phyloP scores from a whole-genome alignment of 306 rosid genomes.

The Quercus glauca region DNA sequence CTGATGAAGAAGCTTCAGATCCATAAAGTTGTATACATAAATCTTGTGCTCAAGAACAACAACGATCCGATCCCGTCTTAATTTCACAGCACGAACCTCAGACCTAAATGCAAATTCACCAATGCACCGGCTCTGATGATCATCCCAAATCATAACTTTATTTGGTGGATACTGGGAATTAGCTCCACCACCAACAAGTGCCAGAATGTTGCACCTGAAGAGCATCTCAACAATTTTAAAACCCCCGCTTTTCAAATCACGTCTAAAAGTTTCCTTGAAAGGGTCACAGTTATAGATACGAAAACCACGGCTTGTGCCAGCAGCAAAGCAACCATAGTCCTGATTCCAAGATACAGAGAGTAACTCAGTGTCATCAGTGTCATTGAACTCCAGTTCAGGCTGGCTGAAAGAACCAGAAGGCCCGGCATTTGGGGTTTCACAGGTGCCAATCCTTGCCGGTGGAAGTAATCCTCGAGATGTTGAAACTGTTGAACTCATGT shows the following conservation, averaged over 20 bases:
- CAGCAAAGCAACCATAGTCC: slow-evolving; percentile 83
- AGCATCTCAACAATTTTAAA: slow-evolving; percentile 93
- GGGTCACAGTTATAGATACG: slow-evolving; percentile 85
- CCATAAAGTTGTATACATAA: slow-evolving; percentile 73
- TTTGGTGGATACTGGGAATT: slow-evolving; percentile 78
- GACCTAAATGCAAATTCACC: slow-evolving; percentile 87
- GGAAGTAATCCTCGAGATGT: slow-evolving; percentile 49
- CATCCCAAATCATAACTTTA: slow-evolving; percentile 97
- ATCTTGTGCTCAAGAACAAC: slow-evolving; percentile 93
- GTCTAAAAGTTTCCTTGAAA: slow-evolving; percentile 81
- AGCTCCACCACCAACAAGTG: slow-evolving; percentile 81
- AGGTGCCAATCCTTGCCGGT: slow-evolving; percentile 38
- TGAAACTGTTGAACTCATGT: slow-evolving; percentile 53
- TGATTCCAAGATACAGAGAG: slow-evolving; percentile 86
- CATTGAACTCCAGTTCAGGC: slow-evolving; percentile 42
- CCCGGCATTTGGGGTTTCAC: slow-evolving; percentile 48
- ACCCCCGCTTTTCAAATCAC: slow-evolving; percentile 83
- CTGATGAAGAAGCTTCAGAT: slow-evolving; percentile 89
- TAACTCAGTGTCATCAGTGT: slow-evolving; percentile 45
- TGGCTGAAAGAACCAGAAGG: slow-evolving; percentile 46
- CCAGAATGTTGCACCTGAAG: slow-evolving; percentile 82
- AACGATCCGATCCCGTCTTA: slow-evolving; percentile 78
- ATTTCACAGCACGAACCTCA: slow-evolving; percentile 78
- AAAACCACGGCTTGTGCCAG: slow-evolving; percentile 87
- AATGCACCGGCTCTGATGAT: slow-evolving; percentile 80